Conservation (phyloP, 2,329 filamentous ascomycete genomes). For the Pestalotiopsis sp. region DNA sequence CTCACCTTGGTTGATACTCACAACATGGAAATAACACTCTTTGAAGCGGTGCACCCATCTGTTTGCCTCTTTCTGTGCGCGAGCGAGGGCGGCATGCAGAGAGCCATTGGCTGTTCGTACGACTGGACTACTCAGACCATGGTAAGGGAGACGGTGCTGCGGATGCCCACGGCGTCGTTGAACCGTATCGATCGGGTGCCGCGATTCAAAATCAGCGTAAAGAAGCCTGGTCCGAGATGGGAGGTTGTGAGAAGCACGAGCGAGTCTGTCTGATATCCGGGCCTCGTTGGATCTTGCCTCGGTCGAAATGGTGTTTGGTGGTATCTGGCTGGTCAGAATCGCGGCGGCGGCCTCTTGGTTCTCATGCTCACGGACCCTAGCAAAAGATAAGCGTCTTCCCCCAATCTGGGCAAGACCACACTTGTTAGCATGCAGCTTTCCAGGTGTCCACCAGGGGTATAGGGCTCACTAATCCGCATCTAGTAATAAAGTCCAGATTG, state of each 20-base stretch:
- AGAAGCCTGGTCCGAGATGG: no score
- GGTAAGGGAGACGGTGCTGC: not conserved
- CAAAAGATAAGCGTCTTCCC: not conserved
- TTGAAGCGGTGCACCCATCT: not conserved
- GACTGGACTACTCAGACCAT: not conserved
- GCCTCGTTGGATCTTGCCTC: no score
- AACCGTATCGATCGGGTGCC: no score
- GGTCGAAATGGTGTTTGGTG: no score
- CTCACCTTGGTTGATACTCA: not conserved
- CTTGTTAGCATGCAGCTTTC: not conserved
- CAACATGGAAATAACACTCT: not conserved
- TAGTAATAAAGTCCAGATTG: not conserved
- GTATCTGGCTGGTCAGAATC: no score
- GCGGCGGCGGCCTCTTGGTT: no score
- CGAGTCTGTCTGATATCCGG: no score
- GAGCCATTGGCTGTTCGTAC: not conserved
- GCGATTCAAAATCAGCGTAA: no score
- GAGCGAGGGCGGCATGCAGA: not conserved
- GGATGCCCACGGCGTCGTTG: not conserved
- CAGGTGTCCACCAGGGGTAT: not conserved
- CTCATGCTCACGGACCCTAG: not conserved
- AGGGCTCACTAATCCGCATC: not conserved
- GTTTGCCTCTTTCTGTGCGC: not conserved
- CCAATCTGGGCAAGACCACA: not conserved
- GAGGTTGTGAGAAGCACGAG: no score